Percentiles rank a stretch among this genome's conserved stretches.
Conservation (phyloP, 345 rosid genomes). For the Rubroshorea leprosula region DNA sequence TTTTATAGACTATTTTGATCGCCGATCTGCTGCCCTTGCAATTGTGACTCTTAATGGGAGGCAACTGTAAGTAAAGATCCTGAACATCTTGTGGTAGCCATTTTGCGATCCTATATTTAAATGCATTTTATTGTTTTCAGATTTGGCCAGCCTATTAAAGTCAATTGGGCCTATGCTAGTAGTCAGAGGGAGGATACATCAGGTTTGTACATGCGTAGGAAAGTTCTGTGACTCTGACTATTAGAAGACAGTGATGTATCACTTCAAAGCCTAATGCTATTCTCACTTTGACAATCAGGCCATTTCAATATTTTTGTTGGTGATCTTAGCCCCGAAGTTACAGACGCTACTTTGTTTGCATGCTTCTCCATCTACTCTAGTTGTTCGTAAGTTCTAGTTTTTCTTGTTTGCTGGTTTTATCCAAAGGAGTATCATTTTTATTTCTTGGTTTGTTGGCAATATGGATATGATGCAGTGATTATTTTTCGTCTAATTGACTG, state of each 20-base stretch:
- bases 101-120: slow-evolving; percentile 8
- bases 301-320: slow-evolving; percentile 87
- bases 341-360: slow-evolving; percentile 75
- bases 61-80: slow-evolving; percentile 57
- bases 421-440: neutral
- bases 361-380: slow-evolving; percentile 62
- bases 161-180: slow-evolving; percentile 95
- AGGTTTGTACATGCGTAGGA: slow-evolving; percentile 32
- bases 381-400: slow-evolving; percentile 64
- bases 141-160: slow-evolving; percentile 95
- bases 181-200: slow-evolving; percentile 98
- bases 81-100: neutral
- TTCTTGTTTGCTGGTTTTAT: neutral
- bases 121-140: slow-evolving; percentile 34
- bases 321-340: slow-evolving; percentile 89
- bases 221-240: neutral
- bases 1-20: slow-evolving; percentile 88
- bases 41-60: slow-evolving; percentile 76
- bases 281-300: slow-evolving; percentile 33
- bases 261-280: neutral
- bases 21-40: slow-evolving; percentile 77
- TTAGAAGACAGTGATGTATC: neutral
- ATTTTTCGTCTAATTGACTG: neutral
- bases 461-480: neutral
- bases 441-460: neutral